Conservation (phyloP, 192 early-diverging fungal species). For the Thoreauomyces humboldtii region DNA sequence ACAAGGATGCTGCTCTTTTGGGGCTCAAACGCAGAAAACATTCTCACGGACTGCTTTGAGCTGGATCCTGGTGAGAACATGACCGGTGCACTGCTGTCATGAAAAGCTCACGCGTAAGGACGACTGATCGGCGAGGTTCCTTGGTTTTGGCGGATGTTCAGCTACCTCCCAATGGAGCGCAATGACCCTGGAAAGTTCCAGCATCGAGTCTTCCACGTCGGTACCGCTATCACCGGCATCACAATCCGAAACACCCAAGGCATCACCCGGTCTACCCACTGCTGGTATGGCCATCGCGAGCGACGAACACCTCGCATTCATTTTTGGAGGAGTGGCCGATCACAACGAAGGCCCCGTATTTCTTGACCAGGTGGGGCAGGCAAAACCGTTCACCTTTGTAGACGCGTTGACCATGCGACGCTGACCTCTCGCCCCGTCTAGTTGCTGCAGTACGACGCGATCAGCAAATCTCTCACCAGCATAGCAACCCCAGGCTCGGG, state of each 20-base stretch:
- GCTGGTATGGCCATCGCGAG: neutral
- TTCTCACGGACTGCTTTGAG: neutral
- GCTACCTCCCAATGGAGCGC: no score
- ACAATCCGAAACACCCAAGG: no score
- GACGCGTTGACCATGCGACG: no score
- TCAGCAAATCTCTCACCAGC: neutral
- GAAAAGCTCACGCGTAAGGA: no score
- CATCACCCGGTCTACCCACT: no score
- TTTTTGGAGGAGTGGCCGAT: neutral
- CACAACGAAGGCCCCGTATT: neutral
- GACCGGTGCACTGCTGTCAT: no score
- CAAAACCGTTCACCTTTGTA: no score
- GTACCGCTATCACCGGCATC: no score
- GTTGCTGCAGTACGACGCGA: neutral
- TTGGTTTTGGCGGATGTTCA: no score
- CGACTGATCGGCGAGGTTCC: no score
- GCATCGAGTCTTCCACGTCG: no score
- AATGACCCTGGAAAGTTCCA: no score
- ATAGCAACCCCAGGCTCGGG: slow-evolving; percentile 1
- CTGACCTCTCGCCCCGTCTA: neutral
- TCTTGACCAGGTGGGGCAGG: neutral
- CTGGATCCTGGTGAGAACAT: neutral
- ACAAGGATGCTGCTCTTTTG: slow-evolving; percentile 1
- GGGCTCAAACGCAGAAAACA: neutral
- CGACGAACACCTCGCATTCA: neutral